A percentile compares a stretch with the other conserved stretches of the same genome.
These are phyloP conservation scores for Carex arenaria DNA, from an alignment of 202 grass and related monocot genomes.

Conservation along the genomic window DNA sequence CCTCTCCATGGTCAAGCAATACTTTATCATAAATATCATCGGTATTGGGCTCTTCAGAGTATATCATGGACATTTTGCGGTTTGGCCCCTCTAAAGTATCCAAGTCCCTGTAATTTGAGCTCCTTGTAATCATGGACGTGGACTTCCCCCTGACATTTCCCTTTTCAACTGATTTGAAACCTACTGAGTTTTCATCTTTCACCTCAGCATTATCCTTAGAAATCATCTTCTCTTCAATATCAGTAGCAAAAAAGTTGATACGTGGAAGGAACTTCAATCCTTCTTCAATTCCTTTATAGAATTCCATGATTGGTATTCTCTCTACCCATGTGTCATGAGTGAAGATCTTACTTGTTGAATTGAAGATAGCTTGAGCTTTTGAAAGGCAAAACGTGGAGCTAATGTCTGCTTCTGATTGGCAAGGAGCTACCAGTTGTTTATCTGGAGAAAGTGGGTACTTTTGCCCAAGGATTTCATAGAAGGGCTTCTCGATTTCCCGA, in stretches of 20 bases:
- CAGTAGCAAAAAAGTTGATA: neutral
- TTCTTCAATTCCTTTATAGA: slow-evolving; percentile 14
- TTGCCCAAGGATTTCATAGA: slow-evolving; percentile 54
- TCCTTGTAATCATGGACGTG: neutral
- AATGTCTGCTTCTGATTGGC: neutral
- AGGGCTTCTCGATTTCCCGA: slow-evolving; percentile 47
- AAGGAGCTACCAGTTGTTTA: neutral
- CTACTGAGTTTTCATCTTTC: neutral
- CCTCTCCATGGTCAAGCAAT: slow-evolving; percentile 30
- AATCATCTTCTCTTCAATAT: neutral
- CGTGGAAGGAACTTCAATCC: slow-evolving; percentile 21
- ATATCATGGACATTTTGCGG: slow-evolving; percentile 31
- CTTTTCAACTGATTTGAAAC: slow-evolving; percentile 4
- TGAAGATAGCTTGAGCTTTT: neutral
- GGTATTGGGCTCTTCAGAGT: slow-evolving; percentile 21
- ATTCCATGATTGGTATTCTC: neutral
- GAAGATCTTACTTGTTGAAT: neutral
- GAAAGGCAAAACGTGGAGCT: neutral
- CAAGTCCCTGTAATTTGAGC: neutral
- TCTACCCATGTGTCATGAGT: neutral
- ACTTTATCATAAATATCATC: slow-evolving; percentile 43
- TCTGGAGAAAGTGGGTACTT: slow-evolving; percentile 28
- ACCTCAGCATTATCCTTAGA: neutral
- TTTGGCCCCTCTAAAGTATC: slow-evolving; percentile 31
- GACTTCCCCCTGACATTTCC: neutral